phyloP scores from a whole-genome alignment of 495 filamentous ascomycete genomes.

The Penicillium chermesinum region DNA sequence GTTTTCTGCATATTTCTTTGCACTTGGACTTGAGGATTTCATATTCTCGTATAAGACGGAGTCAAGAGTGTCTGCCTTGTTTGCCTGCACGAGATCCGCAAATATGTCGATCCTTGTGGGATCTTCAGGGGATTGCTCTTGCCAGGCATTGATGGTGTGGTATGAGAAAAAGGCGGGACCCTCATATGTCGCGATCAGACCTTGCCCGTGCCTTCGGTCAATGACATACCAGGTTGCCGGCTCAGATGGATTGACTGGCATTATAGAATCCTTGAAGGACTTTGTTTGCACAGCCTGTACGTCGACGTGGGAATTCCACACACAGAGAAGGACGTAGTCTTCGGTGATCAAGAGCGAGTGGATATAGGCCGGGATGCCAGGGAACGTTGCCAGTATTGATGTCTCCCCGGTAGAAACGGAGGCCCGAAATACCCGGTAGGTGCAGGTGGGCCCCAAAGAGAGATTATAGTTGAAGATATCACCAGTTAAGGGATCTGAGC shows the following conservation, averaged over 20 bases:
- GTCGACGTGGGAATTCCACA: slow-evolving; percentile 57
- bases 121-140: slow-evolving; percentile 44
- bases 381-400: slow-evolving; percentile 63
- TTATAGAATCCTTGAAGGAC: slow-evolving; percentile 23
- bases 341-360: slow-evolving; percentile 68
- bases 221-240: slow-evolving; percentile 64
- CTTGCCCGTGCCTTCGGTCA: slow-evolving; percentile 49
- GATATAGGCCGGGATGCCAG: slow-evolving; percentile 54
- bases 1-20: slow-evolving; percentile 22
- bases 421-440: slow-evolving; percentile 63
- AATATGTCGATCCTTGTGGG: slow-evolving; percentile 45
- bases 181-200: slow-evolving; percentile 55
- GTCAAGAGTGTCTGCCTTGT: slow-evolving; percentile 48
- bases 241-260: slow-evolving; percentile 42
- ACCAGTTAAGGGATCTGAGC: slow-evolving; percentile 64
- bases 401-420: slow-evolving; percentile 57
- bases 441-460: slow-evolving; percentile 34
- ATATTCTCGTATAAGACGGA: slow-evolving; percentile 56
- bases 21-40: slow-evolving; percentile 33
- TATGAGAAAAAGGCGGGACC: slow-evolving; percentile 65
- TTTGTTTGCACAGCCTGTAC: slow-evolving; percentile 47
- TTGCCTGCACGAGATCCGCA: slow-evolving; percentile 53
- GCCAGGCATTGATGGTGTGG: slow-evolving; percentile 71
- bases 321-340: slow-evolving; percentile 61
- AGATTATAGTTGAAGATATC: slow-evolving; percentile 79